Conservation (phyloP, 1,139 yeast species). For the Geotrichum histeridarum region DNA sequence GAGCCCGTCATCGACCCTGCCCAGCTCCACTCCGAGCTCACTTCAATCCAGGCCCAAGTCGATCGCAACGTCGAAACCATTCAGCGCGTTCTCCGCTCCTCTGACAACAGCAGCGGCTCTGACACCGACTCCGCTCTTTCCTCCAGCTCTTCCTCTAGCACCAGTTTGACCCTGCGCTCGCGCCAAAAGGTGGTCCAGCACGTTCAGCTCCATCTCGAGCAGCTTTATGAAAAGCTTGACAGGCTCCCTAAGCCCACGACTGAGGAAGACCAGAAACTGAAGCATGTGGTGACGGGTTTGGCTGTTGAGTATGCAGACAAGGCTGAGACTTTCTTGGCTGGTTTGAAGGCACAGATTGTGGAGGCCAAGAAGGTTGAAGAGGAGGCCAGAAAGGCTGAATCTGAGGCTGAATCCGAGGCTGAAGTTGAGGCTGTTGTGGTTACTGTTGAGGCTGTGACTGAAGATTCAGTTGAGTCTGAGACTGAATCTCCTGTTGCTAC, state of each 20-base stretch:
- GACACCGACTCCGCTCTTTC: background rate
- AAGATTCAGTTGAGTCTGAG: background rate
- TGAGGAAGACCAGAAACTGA: slow-evolving; percentile 3
- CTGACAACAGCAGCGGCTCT: background rate
- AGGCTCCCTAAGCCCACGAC: background rate
- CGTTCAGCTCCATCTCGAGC: slow-evolving; percentile 11
- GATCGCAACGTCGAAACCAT: background rate
- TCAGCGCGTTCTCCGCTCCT: background rate
- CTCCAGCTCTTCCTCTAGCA: background rate
- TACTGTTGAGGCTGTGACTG: background rate
- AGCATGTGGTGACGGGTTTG: slow-evolving; percentile 13
- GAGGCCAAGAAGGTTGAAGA: slow-evolving; percentile 1
- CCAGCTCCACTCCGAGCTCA: background rate
- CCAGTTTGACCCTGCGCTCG: background rate
- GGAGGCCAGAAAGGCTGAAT: background rate
- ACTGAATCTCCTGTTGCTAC: background rate
- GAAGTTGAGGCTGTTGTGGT: background rate
- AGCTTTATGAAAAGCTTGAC: slow-evolving; percentile 10
- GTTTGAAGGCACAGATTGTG: background rate
- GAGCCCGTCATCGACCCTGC: background rate
- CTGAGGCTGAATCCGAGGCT: background rate
- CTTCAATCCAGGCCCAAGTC: background rate
- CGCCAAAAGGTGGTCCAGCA: slow-evolving; percentile 10
- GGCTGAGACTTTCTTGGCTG: background rate
- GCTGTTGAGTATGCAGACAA: slow-evolving; percentile 15